Percentiles rank a stretch among this genome's conserved stretches.
These are phyloP conservation scores for Sungouiozyma intestinalis DNA, from an alignment of 805 yeast species.

Conservation along the genomic window DNA sequence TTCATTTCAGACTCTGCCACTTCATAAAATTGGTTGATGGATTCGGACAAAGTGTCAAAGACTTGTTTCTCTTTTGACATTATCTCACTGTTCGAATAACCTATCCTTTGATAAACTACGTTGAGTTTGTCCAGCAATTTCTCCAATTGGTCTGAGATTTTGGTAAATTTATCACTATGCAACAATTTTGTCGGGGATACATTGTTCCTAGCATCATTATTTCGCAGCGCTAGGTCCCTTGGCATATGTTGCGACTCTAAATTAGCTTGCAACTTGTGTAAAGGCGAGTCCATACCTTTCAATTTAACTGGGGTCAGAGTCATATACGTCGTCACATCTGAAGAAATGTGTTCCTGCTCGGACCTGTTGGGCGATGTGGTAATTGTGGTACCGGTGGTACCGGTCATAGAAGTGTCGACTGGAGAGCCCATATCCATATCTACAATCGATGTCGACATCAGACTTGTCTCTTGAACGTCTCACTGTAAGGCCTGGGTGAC, in stretches of 20 bases:
- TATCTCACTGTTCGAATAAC: constrained; percentile 43
- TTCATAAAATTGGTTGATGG: constrained; percentile 35
- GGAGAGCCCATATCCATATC: background rate
- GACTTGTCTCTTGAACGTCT: no score
- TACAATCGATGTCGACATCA: background rate
- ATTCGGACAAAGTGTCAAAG: constrained; percentile 39
- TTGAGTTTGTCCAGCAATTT: constrained; percentile 33
- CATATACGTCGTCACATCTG: constrained; percentile 13
- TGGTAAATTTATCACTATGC: constrained; percentile 24
- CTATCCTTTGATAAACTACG: constrained; percentile 41
- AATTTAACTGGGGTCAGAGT: constrained; percentile 23
- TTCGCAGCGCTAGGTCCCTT: no score
- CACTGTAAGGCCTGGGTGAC: no score
- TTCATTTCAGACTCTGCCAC: constrained; percentile 31
- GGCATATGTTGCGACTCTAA: no score
- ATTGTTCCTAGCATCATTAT: no score
- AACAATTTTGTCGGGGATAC: constrained; percentile 5
- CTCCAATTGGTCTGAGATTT: constrained; percentile 25
- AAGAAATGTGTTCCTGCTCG: constrained; percentile 1
- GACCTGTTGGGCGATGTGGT: background rate
- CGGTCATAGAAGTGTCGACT: background rate
- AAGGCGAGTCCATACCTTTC: constrained; percentile 14
- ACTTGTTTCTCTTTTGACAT: constrained; percentile 39
- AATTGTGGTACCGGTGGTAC: background rate
- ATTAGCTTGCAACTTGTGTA: background rate